Evolutionary conservation across 768 basidiomycete genomes (phyloP), one percentile per base, ranked within the genome.

Genomic region (Leccinum uliginosum): DNA sequence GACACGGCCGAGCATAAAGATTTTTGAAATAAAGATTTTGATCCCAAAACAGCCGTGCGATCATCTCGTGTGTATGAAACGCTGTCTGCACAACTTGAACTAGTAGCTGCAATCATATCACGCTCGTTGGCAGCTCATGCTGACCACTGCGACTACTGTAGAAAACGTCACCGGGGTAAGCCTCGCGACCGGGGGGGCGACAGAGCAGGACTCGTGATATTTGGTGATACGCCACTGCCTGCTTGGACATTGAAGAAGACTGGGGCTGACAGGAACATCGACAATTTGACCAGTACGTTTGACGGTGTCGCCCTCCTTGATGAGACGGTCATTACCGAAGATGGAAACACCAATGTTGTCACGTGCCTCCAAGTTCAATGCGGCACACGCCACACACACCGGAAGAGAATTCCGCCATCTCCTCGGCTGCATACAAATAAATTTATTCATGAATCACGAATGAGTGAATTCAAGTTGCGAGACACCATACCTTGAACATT

Each of bases 351-450:
- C 97, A 82, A 98, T 96, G 70, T 98, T 98, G 87, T 98, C 97
- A n/a, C n/a, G n/a, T 78, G 96, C 93, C 80, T 99, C 97, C 86
- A 99, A 89, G 90, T 99, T 99, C 77, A 99, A 78, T n/a, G n/a
- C n/a, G n/a, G 78, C 95, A 98, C 97, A 99, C 98, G 83, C 97
- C 97, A 74, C 97, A 94, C 69, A 99, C 87, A 78, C 97, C 97
- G 51, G 97, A 98, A 50, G 96, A 93, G 85, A 99, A 99, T 84
- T 99, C 97, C 84, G 98, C 97, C 97, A 99, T 99, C 86, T 99
- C 97, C 80, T 99, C 97, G 78, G 89, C 89, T 94, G 76, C 50
- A 66, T 54, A 62, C 48, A 24, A 27, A 5, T 32, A 12, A 32
- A 6, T 70, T 46, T 61, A 5, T 53, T 47, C 6, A 15, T 1